Evolutionary conservation across 108 stramenopile species (phyloP), one percentile per base, ranked within the genome.

Genomic region (Asterionellopsis glacialis): DNA sequence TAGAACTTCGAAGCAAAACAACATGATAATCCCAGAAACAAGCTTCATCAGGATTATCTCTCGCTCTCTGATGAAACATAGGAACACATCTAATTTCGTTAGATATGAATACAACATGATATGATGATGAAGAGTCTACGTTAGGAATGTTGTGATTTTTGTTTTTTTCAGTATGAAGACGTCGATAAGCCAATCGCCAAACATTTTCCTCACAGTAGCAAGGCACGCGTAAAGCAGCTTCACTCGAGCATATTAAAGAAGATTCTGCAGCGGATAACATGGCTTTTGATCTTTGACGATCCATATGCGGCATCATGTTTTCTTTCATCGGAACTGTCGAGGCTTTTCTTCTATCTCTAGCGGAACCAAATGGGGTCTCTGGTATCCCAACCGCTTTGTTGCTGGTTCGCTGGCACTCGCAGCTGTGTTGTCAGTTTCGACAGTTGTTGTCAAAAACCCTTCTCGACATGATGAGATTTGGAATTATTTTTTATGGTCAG

Each of bases 11-110:
- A 4, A 92, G 21, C 38, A 88, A 59, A 61, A 92, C 73, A 11
- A 93, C 92, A 70, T 93, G 92, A 72, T 93, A 93, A 70, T 93
- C 92, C 92, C 92, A 93, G 63, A 71, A 85, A 15, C 75, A 73
- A 42, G 83, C 74, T 23, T 70, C 65, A 0, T 18, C 39, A 0
- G 57, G 48, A 27, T 58, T 47, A 24, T 75, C 58, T 5, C 24
- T 42, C 16, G 87, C 88, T 10, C 66, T 51, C 57, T 93, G 92
- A 45, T 63, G 57, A 56, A 84, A 88, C 75, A 93, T 81, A 9
- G 87, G 85, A 24, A 87, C 89, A 50, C 79, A 82, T 70, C 65
- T 64, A 10, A 21, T 39, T 11, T 80, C 67, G 69, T 90, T 93
- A 47, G 84, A 80, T 10, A 90, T 61, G 64, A 90, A 90, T 0